Percentiles rank a stretch among this genome's conserved stretches.
These are phyloP conservation scores for Corchorus olitorius DNA, from an alignment of 345 rosid species.

Conservation along the genomic window DNA sequence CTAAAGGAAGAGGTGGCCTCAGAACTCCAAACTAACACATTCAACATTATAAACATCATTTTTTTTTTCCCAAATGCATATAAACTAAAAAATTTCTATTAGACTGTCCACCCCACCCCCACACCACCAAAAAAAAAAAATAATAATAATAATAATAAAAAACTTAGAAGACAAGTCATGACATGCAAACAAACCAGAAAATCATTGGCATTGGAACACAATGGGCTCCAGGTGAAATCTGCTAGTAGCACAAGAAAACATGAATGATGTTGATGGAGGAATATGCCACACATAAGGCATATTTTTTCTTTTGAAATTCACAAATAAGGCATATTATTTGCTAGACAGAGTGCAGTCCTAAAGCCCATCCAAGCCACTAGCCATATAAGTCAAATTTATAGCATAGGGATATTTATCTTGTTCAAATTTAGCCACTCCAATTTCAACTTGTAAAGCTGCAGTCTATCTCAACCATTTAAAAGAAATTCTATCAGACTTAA, in stretches of 20 bases:
- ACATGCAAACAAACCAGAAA: background rate
- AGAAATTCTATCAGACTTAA: background rate
- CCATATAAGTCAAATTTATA: background rate
- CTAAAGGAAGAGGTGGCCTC: background rate
- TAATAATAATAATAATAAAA: no score
- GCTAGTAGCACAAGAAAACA: slow-evolving; percentile 7
- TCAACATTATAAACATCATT: background rate
- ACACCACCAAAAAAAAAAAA: no score
- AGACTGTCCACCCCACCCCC: background rate
- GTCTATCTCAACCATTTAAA: background rate
- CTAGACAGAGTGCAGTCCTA: no score
- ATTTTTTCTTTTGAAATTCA: no score
- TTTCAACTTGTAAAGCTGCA: background rate
- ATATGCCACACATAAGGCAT: no score
- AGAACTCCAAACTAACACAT: background rate
- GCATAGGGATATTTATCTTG: background rate
- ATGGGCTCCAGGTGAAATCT: background rate
- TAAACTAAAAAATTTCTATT: slow-evolving; percentile 6
- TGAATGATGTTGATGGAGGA: background rate
- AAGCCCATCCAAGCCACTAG: background rate
- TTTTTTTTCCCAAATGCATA: background rate
- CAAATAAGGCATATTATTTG: no score
- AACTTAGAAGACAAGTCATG: background rate
- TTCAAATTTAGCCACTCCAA: background rate
- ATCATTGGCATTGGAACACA: background rate